Conservation (phyloP, 495 filamentous ascomycete genomes). For the Articulospora tetracladia region DNA sequence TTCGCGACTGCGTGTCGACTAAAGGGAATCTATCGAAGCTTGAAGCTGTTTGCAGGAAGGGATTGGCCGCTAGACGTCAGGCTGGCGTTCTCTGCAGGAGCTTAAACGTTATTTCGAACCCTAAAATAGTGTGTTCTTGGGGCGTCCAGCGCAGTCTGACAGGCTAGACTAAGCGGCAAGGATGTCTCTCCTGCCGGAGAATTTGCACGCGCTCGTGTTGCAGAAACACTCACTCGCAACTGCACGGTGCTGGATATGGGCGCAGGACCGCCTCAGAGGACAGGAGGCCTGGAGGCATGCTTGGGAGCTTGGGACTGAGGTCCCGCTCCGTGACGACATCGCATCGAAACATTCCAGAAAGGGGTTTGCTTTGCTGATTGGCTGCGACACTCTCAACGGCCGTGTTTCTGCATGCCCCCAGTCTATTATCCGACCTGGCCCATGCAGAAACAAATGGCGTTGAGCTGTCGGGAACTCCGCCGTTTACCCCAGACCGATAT, state of each 20-base stretch:
- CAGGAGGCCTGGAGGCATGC: too few relatives aligned
- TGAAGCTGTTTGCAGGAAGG: background rate
- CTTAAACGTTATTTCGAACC: background rate
- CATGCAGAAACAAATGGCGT: background rate
- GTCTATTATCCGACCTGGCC: background rate
- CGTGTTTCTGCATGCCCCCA: background rate
- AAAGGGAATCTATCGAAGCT: background rate
- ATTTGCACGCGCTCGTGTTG: background rate
- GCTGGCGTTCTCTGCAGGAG: background rate
- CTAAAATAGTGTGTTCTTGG: background rate
- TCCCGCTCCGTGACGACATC: background rate
- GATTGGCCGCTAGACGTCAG: background rate
- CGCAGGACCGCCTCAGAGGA: too few relatives aligned
- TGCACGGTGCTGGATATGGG: too few relatives aligned
- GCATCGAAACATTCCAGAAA: background rate
- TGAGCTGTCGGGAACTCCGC: background rate
- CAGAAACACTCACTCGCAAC: too few relatives aligned
- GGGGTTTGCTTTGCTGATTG: background rate
- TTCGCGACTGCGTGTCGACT: background rate
- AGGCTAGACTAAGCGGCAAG: background rate
- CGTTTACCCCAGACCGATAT: background rate
- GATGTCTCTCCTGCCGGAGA: background rate
- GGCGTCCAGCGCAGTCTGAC: background rate
- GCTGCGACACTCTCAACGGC: background rate
- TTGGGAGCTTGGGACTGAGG: too few relatives aligned